These are phyloP conservation scores for Ophiocordyceps polyrhachis-furcata DNA, from an alignment of 2,329 filamentous ascomycete species.

Conservation along the genomic window DNA sequence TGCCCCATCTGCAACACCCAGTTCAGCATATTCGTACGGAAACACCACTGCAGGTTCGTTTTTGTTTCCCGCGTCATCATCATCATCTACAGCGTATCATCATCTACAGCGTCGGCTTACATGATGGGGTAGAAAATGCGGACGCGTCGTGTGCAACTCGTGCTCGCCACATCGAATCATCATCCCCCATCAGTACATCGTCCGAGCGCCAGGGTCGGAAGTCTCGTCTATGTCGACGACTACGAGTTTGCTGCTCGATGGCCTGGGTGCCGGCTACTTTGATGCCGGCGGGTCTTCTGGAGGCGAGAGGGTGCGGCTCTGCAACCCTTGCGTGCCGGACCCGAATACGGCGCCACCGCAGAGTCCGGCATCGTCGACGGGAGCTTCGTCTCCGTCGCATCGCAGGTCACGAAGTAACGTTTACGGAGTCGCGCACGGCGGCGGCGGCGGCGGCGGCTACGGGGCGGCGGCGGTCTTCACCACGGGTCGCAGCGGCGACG, in stretches of 20 bases:
- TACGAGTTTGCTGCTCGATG: slow-evolving; percentile 17
- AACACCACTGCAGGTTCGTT: slow-evolving; percentile 74
- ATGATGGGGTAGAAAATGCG: slow-evolving; percentile 54
- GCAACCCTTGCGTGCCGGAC: slow-evolving; percentile 43
- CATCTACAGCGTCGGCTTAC: neutral
- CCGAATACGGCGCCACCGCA: slow-evolving; percentile 39
- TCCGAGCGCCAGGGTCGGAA: slow-evolving; percentile 46
- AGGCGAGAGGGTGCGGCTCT: slow-evolving; percentile 39
- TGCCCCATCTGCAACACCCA: slow-evolving; percentile 70
- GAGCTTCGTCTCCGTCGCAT: slow-evolving; percentile 17
- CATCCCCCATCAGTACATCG: slow-evolving; percentile 84
- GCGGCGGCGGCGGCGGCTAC: slow-evolving; percentile 11
- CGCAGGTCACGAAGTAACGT: slow-evolving; percentile 26
- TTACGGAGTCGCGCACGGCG: slow-evolving; percentile 9
- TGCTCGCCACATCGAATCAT: slow-evolving; percentile 93
- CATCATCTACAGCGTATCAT: neutral
- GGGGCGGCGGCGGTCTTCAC: slow-evolving; percentile 17
- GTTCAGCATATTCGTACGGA: slow-evolving; percentile 73
- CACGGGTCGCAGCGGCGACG: slow-evolving; percentile 13
- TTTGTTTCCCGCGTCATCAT: neutral
- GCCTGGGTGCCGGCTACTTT: slow-evolving; percentile 19
- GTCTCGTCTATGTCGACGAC: slow-evolving; percentile 17
- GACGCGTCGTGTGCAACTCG: slow-evolving; percentile 70
- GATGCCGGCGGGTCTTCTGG: slow-evolving; percentile 29
- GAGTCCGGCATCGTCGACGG: slow-evolving; percentile 16